A percentile compares a stretch with the other conserved stretches of the same genome.
These are phyloP conservation scores for Inosperma sp. DNA, from an alignment of 768 basidiomycete species.

Conservation along the genomic window DNA sequence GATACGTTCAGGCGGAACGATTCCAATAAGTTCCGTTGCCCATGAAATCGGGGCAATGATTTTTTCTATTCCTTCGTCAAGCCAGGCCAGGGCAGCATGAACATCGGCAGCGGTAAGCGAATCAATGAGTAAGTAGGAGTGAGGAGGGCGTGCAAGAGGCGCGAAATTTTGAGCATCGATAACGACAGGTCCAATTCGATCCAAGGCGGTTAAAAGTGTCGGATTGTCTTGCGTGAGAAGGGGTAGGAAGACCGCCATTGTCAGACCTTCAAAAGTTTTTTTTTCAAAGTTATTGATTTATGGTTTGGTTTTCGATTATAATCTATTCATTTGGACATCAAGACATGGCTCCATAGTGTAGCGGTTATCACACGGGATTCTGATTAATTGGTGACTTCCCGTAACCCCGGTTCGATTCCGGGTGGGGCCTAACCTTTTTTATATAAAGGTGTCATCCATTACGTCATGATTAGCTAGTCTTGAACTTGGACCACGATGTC, in stretches of 20 bases:
- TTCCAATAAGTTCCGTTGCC: slow-evolving; percentile 62
- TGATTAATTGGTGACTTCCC: slow-evolving; percentile 26
- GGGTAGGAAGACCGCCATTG: slow-evolving; percentile 54
- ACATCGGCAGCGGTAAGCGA: slow-evolving; percentile 38
- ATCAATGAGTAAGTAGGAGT: slow-evolving; percentile 55
- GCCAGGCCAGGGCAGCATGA: slow-evolving; percentile 56
- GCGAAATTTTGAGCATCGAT: slow-evolving; percentile 36
- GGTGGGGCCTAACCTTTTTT: slow-evolving; percentile 29
- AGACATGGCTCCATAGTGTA: slow-evolving; percentile 30
- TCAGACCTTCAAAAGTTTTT: background rate
- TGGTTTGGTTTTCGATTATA: background rate
- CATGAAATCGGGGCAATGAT: slow-evolving; percentile 67
- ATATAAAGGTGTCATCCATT: background rate
- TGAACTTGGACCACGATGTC: slow-evolving; percentile 16
- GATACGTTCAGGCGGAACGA: slow-evolving; percentile 66
- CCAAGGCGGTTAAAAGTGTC: slow-evolving; percentile 53
- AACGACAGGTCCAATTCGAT: slow-evolving; percentile 76
- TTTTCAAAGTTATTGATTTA: background rate
- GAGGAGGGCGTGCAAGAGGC: slow-evolving; percentile 29
- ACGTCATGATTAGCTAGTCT: slow-evolving; percentile 7
- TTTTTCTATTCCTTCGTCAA: slow-evolving; percentile 79
- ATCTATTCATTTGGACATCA: background rate
- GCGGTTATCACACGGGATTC: slow-evolving; percentile 37
- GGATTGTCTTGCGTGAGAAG: slow-evolving; percentile 49
- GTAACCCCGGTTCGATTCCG: slow-evolving; percentile 38